phyloP scores from a whole-genome alignment of 306 rosid genomes.

The Prunus armeniaca region DNA sequence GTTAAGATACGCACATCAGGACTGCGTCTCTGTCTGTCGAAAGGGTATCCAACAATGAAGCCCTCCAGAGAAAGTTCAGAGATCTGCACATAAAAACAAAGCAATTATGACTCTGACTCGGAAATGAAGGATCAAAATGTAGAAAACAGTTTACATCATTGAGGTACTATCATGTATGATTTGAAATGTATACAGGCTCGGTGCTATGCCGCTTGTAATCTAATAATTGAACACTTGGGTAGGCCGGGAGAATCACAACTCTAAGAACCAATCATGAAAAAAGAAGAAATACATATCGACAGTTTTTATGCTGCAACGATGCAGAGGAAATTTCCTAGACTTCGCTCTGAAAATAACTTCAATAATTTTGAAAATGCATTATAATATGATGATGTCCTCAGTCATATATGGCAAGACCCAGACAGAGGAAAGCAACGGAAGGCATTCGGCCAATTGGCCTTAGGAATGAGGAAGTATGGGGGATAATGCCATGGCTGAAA shows the following conservation, averaged over 20 bases:
- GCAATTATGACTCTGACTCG: slow-evolving; percentile 9
- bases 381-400: neutral
- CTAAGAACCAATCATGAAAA: neutral
- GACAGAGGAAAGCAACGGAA: neutral
- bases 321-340: neutral
- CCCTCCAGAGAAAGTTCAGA: slow-evolving; percentile 59
- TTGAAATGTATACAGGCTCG: neutral
- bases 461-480: too few relatives aligned
- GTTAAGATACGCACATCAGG: slow-evolving; percentile 40
- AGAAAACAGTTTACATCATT: neutral
- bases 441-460: neutral
- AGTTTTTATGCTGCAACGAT: neutral
- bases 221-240: neutral
- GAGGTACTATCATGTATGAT: neutral
- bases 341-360: neutral
- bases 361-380: neutral
- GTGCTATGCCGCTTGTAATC: neutral
- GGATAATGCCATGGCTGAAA: too few relatives aligned
- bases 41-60: slow-evolving; percentile 70
- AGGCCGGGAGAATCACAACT: neutral
- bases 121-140: neutral
- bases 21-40: slow-evolving; percentile 20
- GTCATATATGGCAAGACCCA: neutral
- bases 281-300: neutral
- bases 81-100: slow-evolving; percentile 48